A percentile compares a stretch with the other conserved stretches of the same genome.
These are phyloP conservation scores for Epichloe festucae DNA, from an alignment of 2,329 filamentous ascomycete species.

Conservation along the genomic window DNA sequence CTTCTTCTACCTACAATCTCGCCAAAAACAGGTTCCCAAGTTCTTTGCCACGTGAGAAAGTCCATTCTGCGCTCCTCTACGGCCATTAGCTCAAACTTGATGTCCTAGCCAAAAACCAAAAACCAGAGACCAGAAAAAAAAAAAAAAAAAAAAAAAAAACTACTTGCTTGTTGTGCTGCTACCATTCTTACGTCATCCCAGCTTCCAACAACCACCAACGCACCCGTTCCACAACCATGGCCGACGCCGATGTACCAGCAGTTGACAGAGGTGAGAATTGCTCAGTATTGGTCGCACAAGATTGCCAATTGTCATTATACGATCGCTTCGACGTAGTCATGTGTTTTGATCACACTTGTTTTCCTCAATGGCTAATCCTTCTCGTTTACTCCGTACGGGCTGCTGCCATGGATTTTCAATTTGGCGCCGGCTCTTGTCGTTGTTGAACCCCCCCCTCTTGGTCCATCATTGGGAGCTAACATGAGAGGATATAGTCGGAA, in stretches of 20 bases:
- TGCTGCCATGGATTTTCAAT: neutral
- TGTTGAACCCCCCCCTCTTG: neutral
- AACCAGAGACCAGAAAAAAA: too few relatives aligned
- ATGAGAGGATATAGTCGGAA: slow-evolving; percentile 13
- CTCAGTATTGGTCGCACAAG: neutral
- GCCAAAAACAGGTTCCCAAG: neutral
- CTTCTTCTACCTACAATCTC: neutral
- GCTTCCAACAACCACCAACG: neutral
- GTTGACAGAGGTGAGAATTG: slow-evolving; percentile 22
- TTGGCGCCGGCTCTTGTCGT: neutral
- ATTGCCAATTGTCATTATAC: neutral
- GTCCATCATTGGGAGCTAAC: slow-evolving; percentile 1
- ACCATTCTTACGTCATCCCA: slow-evolving; percentile 9
- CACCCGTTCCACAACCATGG: slow-evolving; percentile 15
- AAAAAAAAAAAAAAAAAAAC: too few relatives aligned
- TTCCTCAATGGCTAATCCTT: neutral
- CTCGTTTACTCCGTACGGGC: neutral
- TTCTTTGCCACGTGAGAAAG: neutral
- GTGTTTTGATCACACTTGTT: neutral
- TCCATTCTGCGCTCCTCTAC: neutral
- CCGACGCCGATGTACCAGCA: slow-evolving; percentile 21
- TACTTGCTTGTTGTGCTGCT: neutral
- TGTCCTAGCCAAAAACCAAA: neutral
- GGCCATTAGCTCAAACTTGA: neutral
- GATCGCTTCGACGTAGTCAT: neutral